Base-by-base conservation (phyloP, 805 yeast species). In the Metschnikowia gelsemii region DNA sequence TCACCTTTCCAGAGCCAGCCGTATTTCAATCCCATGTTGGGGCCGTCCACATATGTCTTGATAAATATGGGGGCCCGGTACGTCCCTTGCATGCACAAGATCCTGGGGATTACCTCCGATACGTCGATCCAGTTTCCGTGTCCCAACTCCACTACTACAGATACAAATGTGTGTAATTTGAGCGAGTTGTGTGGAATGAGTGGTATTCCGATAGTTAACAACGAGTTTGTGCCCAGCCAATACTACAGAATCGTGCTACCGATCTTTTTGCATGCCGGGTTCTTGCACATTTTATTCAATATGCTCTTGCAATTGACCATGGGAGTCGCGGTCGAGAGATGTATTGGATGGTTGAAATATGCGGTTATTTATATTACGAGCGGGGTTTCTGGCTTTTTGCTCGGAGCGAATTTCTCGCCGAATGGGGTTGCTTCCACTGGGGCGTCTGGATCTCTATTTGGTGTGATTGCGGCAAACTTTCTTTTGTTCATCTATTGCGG, bases 21-120 rank as follows among this genome's bases (percentile, higher is more conserved):
- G 4, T 75, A 78, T 46, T 80, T 84, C 66, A 84, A 84, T 56
- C 90, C 89, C 5, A 83, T 84, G 89, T 57, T 84, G 20, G 90
- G 90, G 1, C 90, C 90, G 9, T 81, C 87, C 2, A 63, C 82
- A 0, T 81, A 81, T 52, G 65, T 82, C 1, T 71, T 79, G 54
- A 81, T 84, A 42, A 76, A 79, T 50, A 74, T 80, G 75, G 90
- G 90, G 2, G 82, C 87, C 2, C 59, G 89, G 22, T 84, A 80
- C 57, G 71, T 76, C 2, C 87, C 89, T 0, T 84, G 90, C 56
- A 81, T 84, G 87, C 76, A 75, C 32, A 53, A 58, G 28, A 67
- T 82, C 19, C 54, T 58, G 20, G 73, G 70, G 3, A 57, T 80
- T 36, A 80, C 87, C 6, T 67, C 76, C 49, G 70, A 68, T 44